Evolutionary conservation across 768 basidiomycete genomes (phyloP), one percentile per base, ranked within the genome.

Genomic region (Phaeotremella skinneri): DNA sequence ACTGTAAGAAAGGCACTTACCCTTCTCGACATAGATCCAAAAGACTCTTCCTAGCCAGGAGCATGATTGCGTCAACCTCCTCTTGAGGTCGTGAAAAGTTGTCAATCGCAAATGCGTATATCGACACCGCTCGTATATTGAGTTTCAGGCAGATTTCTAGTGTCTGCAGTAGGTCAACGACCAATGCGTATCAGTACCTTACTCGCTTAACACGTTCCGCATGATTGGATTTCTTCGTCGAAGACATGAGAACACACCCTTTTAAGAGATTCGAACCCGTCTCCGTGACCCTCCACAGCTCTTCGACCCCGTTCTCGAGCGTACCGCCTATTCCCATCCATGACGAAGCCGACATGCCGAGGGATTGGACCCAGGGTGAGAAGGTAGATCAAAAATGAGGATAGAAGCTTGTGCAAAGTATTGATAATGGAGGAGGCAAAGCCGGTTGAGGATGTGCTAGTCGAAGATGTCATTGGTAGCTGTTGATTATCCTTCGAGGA

Each of bases 51-150:
- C 90, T 85, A 0, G 89, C 88, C 49, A 99, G 76, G n/a, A 79
- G 76, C 91, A 99, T 91, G 66, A 98, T 81, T 1, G 85, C 85
- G 25, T 87, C 84, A 1, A 99, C 91, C 75, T 99, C 96, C 3
- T 87, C 86, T 54, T 83, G 80, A 0, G 87, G 82, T 21, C 96
- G 83, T 61, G 89, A 89, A 79, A 98, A 98, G 79, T 98, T 99
- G 68, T 98, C 94, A 60, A 98, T 91, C 1, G 92, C 84, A 78
- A 99, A 99, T n/a, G 91, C 91, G 68, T 94, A 99, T n/a, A 87
- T 89, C 1, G 90, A 87, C 25, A 98, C 91, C 59, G 88, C 91
- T 59, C 80, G 82, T 49, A 99, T 82, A 13, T 85, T 79, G n/a
- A 99, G 82, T 1, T 82, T 80, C 21, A 94, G 79, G 68, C 93